Base-by-base conservation (phyloP, 2,329 filamentous ascomycete species). In the Pseudogymnoascus sp. region DNA sequence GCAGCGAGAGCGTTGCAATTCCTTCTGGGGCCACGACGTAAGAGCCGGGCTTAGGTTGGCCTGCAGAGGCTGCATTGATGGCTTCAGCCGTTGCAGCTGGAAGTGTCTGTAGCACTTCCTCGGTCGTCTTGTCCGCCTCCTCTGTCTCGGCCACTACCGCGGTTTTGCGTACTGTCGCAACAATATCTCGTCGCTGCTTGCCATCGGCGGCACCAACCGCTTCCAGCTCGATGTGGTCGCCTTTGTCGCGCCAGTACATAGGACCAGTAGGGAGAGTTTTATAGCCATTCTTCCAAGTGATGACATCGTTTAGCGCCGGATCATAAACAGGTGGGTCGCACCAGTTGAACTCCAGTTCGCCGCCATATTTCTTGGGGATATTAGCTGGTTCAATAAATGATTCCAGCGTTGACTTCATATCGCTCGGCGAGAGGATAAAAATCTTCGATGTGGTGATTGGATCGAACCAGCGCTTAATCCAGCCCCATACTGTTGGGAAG, bases 391-490 rank as follows among this genome's bases (percentile, higher is more conserved):
- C 89, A 73, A 97, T 91, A 77, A 93, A 97, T 62, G 85, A 81
- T 67, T 87, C 84, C 25, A 97, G 84, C 1, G 91, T 93, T 14
- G 88, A 79, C 69, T 87, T 84, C 62, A 96, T 88, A 75, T 96
- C 91, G 63, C 84, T 73, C 7, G 85, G 79, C 59, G 82, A 82
- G 62, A 97, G 84, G 70, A 97, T 95, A 75, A 96, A 96, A 74
- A 97, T 97, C 79, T 97, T 97, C 71, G 91, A 95, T 2, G 92
- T 90, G 36, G 93, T 97, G 66, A 92, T 91, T 5, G 93, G 93
- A 77, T 93, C 89, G 72, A 96, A 96, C 92, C 93, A 96, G 72
- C 89, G 88, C 81, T 96, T 96, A 77, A 96, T 84, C 91, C 92
- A 96, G 68, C 90, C 87, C 93, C 93, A 93, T 65, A 96, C 90